Evolutionary conservation across 441 rosid species (phyloP).

Genomic region (Gossypium davidsonii): DNA sequence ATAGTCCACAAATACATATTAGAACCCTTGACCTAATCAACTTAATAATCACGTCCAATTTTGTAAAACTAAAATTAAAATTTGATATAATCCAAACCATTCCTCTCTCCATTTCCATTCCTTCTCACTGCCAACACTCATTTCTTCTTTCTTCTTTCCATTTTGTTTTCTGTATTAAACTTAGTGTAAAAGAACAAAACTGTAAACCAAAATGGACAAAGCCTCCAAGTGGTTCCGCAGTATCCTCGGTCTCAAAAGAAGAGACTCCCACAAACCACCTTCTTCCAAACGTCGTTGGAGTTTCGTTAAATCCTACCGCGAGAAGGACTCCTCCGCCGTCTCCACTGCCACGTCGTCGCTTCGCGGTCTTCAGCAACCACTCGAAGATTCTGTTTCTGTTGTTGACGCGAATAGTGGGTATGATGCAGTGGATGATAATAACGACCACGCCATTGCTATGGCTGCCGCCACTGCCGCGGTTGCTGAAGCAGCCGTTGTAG

Average conservation of each 20-base stretch:
- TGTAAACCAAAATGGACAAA: conserved; percentile 48
- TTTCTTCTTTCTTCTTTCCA: background rate
- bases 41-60: too few relatives aligned
- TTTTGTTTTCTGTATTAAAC: background rate
- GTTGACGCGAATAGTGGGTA: background rate
- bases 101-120: background rate
- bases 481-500: conserved; percentile 69
- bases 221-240: conserved; percentile 71
- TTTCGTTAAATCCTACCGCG: conserved; percentile 66
- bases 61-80: background rate
- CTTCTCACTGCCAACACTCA: conserved; percentile 3
- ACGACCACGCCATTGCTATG: conserved; percentile 58
- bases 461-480: conserved; percentile 78
- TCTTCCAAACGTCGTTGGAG: conserved; percentile 55
- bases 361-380: background rate
- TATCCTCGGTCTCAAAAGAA: conserved; percentile 59
- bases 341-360: background rate
- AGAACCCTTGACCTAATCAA: too few relatives aligned
- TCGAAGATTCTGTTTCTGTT: background rate
- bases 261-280: conserved; percentile 26
- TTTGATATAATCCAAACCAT: background rate
- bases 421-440: conserved; percentile 28
- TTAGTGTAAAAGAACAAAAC: background rate
- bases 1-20: background rate
- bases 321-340: conserved; percentile 23